phyloP scores from a whole-genome alignment of 495 filamentous ascomycete species.

The Xylaria flabelliformis region DNA sequence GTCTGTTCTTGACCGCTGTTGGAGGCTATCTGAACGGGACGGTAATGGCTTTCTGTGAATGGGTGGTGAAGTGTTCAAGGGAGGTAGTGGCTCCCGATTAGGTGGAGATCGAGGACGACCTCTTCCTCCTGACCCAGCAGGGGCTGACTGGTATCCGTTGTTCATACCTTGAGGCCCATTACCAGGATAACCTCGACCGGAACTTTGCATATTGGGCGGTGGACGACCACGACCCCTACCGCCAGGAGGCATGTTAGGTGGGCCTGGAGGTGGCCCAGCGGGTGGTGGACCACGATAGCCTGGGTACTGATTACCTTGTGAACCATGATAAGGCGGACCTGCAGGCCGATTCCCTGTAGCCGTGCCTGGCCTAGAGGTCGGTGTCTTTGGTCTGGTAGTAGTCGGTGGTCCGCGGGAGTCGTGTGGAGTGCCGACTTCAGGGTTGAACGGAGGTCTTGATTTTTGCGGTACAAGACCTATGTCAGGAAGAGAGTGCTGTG shows the following conservation, averaged over 20 bases:
- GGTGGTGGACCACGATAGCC: slow-evolving; percentile 39
- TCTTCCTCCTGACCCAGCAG: slow-evolving; percentile 27
- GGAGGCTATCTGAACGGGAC: slow-evolving; percentile 46
- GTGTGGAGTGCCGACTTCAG: slow-evolving; percentile 30
- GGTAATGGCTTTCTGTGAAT: slow-evolving; percentile 69
- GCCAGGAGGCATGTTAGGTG: slow-evolving; percentile 36
- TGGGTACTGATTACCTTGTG: slow-evolving; percentile 30
- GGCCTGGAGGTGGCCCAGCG: slow-evolving; percentile 29
- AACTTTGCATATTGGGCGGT: slow-evolving; percentile 39
- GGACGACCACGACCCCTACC: slow-evolving; percentile 46
- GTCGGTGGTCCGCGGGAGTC: slow-evolving; percentile 35
- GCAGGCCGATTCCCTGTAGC: slow-evolving; percentile 37
- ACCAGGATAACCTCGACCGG: slow-evolving; percentile 34
- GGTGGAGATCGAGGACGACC: slow-evolving; percentile 32
- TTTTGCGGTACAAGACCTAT: slow-evolving; percentile 40
- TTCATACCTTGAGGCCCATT: slow-evolving; percentile 38
- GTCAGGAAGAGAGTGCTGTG: slow-evolving; percentile 40
- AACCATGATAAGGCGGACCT: slow-evolving; percentile 34
- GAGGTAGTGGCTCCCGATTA: slow-evolving; percentile 38
- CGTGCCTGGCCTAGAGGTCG: slow-evolving; percentile 38
- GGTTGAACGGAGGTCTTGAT: slow-evolving; percentile 46
- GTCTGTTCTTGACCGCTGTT: slow-evolving; percentile 39
- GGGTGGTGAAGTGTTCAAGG: slow-evolving; percentile 45
- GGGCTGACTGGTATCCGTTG: slow-evolving; percentile 33
- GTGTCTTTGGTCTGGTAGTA: slow-evolving; percentile 35